A percentile compares a stretch with the other conserved stretches of the same genome.
These are phyloP conservation scores for Boletus vinaceobasis DNA, from an alignment of 768 basidiomycete species.

Conservation along the genomic window DNA sequence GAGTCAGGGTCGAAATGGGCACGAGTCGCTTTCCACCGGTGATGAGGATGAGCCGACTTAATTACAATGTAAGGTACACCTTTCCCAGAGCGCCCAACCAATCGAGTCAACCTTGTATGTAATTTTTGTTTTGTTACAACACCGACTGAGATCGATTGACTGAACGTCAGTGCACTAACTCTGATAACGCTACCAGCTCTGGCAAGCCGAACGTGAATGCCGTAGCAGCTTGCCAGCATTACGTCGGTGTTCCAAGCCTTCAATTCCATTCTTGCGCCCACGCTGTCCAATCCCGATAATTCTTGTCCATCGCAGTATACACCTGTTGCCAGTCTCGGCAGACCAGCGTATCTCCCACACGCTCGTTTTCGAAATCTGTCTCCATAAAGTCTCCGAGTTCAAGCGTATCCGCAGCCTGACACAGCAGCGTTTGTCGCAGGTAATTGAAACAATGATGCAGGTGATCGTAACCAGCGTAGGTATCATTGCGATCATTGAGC, in stretches of 20 bases:
- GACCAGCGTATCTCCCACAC: background rate
- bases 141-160: too few species aligned
- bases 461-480: conserved; percentile 5
- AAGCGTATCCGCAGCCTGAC: conserved; percentile 7
- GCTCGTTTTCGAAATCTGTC: background rate
- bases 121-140: too few species aligned
- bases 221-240: too few species aligned
- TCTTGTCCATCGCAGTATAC: background rate
- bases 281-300: background rate
- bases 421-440: conserved; percentile 9
- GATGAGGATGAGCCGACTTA: too few species aligned
- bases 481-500: conserved; percentile 2
- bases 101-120: too few species aligned
- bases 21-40: too few species aligned
- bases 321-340: background rate
- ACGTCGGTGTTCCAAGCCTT: background rate
- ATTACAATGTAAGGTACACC: too few species aligned
- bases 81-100: too few species aligned
- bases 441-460: conserved; percentile 16
- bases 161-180: too few species aligned
- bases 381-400: background rate
- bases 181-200: too few species aligned
- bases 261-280: background rate
- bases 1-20: too few species aligned
- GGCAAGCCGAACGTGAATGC: too few species aligned